Evolutionary conservation across 495 filamentous ascomycete species (phyloP).

Genomic region (Monascus purpureus): DNA sequence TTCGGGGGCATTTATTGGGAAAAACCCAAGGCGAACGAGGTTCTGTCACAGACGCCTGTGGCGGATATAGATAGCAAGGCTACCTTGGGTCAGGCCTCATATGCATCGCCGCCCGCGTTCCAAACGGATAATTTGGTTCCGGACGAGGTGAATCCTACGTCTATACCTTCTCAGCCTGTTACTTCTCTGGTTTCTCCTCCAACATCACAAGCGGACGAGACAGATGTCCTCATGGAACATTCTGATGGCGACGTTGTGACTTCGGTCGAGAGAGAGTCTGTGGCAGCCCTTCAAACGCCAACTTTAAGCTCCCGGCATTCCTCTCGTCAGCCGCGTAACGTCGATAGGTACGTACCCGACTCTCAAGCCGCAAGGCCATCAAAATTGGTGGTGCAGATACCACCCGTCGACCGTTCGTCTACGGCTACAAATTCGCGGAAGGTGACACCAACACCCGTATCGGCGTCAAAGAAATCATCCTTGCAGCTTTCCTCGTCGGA

Average conservation of each 20-base stretch:
- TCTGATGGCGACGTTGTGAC: conserved; percentile 5
- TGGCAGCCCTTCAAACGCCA: conserved; percentile 23
- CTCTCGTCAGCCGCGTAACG: conserved; percentile 34
- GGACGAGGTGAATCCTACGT: conserved; percentile 17
- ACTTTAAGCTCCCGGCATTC: conserved; percentile 36
- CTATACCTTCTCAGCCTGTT: conserved; percentile 20
- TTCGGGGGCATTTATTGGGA: conserved; percentile 1
- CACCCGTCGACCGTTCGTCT: conserved; percentile 10
- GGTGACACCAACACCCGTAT: conserved; percentile 18
- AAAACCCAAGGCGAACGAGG: conserved; percentile 4
- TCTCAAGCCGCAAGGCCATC: conserved; percentile 13
- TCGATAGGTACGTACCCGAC: conserved; percentile 30
- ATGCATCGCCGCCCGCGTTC: conserved; percentile 25
- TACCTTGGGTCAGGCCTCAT: conserved; percentile 13
- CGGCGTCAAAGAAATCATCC: conserved; percentile 20
- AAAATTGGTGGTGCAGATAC: conserved; percentile 14
- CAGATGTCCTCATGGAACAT: conserved; percentile 24
- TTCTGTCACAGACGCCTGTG: conserved; percentile 5
- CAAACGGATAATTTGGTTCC: conserved; percentile 20
- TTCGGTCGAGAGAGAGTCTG: conserved; percentile 24
- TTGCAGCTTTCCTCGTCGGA: conserved; percentile 32
- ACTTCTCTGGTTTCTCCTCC: conserved; percentile 38
- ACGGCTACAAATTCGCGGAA: conserved; percentile 11
- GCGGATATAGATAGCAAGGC: conserved; percentile 8
- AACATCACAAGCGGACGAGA: conserved; percentile 36